Conservation (phyloP, 116 monocot species). For the Dioscorea cayenensis region DNA sequence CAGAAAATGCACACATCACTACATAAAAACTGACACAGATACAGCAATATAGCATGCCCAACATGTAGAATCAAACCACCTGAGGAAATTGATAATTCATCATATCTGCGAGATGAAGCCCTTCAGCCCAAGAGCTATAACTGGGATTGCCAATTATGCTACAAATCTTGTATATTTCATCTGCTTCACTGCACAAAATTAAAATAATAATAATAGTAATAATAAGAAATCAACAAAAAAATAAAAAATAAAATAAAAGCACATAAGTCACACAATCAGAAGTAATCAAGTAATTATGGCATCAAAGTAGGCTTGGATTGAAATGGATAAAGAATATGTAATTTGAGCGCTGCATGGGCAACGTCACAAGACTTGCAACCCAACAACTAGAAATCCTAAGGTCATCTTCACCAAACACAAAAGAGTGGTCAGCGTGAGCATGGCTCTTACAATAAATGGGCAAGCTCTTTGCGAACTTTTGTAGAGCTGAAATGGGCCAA, state of each 20-base stretch:
- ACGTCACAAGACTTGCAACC: too few species aligned
- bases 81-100: conserved; percentile 56
- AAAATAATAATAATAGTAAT: too few species aligned
- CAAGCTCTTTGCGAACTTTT: too few species aligned
- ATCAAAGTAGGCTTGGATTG: too few species aligned
- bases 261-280: not conserved
- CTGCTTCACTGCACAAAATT: conserved; percentile 43
- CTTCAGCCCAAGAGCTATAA: conserved; percentile 47
- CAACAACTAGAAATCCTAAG: too few species aligned
- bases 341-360: too few species aligned
- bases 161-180: conserved; percentile 67
- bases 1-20: too few species aligned
- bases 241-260: not conserved
- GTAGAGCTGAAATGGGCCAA: not conserved
- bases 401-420: too few species aligned
- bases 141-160: conserved; percentile 55
- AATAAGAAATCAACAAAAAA: not conserved
- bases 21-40: too few species aligned
- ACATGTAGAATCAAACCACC: conserved; percentile 16
- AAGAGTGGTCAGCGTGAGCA: too few species aligned
- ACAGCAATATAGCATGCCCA: not conserved
- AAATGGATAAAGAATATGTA: too few species aligned
- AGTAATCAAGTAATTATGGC: not conserved
- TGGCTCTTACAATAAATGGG: too few species aligned
- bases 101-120: conserved; percentile 41